Evolutionary conservation across 2,329 filamentous ascomycete genomes (phyloP).

Genomic region (Malbranchea zuffiana): DNA sequence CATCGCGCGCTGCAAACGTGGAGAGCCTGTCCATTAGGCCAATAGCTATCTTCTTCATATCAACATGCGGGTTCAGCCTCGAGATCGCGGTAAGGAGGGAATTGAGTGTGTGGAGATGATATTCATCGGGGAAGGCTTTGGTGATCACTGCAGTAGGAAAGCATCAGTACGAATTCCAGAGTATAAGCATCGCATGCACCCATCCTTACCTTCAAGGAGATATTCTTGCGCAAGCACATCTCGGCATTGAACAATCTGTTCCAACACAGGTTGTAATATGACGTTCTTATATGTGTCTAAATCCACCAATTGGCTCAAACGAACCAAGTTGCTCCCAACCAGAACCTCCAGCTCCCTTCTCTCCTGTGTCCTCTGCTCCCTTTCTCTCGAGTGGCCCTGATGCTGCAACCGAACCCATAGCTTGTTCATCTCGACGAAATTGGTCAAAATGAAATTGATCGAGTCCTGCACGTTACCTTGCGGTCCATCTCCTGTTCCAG

Average conservation of each 20-base stretch:
- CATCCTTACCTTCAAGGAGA: slow-evolving; percentile 64
- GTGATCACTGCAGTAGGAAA: slow-evolving; percentile 61
- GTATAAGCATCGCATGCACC: no score
- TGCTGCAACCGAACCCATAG: slow-evolving; percentile 96
- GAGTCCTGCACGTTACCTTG: slow-evolving; percentile 95
- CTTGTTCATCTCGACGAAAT: slow-evolving; percentile 99
- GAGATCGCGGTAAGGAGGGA: slow-evolving; percentile 90
- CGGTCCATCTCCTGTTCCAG: slow-evolving; percentile 72
- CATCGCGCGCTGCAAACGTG: slow-evolving; percentile 84
- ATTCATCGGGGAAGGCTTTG: slow-evolving; percentile 97
- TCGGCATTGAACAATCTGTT: slow-evolving; percentile 95
- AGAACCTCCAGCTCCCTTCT: slow-evolving; percentile 89
- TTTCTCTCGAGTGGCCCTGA: slow-evolving; percentile 89
- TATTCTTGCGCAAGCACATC: slow-evolving; percentile 97
- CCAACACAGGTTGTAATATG: slow-evolving; percentile 77
- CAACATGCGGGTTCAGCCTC: slow-evolving; percentile 87
- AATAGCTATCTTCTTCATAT: slow-evolving; percentile 96
- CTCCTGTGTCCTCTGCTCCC: slow-evolving; percentile 87
- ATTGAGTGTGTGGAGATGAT: slow-evolving; percentile 91
- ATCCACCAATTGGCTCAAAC: slow-evolving; percentile 89
- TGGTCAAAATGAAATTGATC: slow-evolving; percentile 94
- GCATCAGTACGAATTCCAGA: slow-evolving; percentile 17
- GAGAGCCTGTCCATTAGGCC: slow-evolving; percentile 94
- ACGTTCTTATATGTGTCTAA: slow-evolving; percentile 85
- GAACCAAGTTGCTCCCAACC: slow-evolving; percentile 91